phyloP scores from a whole-genome alignment of 2,329 filamentous ascomycete species.

The Ramichloridium luteum region DNA sequence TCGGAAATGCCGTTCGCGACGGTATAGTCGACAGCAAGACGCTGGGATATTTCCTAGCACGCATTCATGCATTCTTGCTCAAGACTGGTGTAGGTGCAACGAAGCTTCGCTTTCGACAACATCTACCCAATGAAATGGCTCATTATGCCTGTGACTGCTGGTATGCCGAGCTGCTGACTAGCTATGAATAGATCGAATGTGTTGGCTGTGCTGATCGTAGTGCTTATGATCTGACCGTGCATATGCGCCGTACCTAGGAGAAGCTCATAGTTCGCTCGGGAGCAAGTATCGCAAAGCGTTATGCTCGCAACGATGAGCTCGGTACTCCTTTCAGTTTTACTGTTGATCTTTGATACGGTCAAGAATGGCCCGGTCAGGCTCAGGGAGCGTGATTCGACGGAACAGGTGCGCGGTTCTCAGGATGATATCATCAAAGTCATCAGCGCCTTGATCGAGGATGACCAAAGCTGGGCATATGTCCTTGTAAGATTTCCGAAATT shows the following conservation, averaged over 20 bases:
- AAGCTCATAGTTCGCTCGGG: constrained; percentile 69
- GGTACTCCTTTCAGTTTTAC: constrained; percentile 89
- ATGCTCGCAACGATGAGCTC: constrained; percentile 85
- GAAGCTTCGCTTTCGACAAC: constrained; percentile 90
- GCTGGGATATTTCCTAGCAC: constrained; percentile 86
- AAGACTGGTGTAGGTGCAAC: constrained; percentile 73
- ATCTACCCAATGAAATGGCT: constrained; percentile 81
- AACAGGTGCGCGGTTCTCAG: constrained; percentile 73
- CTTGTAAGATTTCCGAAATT: no score
- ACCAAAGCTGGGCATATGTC: no score
- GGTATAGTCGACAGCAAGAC: constrained; percentile 91
- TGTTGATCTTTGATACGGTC: constrained; percentile 81
- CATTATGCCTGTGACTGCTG: constrained; percentile 95
- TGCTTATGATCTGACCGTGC: constrained; percentile 84
- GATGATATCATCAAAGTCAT: constrained; percentile 72
- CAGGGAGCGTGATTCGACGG: constrained; percentile 77
- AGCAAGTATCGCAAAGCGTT: constrained; percentile 94
- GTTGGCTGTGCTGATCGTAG: constrained; percentile 91
- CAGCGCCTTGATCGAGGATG: no score
- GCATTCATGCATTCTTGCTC: constrained; percentile 78
- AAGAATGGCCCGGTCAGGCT: constrained; percentile 77
- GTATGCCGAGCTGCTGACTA: constrained; percentile 85
- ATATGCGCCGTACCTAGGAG: constrained; percentile 80
- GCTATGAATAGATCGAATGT: constrained; percentile 93
- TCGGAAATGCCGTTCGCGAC: constrained; percentile 72